These are phyloP conservation scores for Rhizoclosmatium globosum DNA, from an alignment of 192 early-diverging fungal genomes.

Conservation along the genomic window DNA sequence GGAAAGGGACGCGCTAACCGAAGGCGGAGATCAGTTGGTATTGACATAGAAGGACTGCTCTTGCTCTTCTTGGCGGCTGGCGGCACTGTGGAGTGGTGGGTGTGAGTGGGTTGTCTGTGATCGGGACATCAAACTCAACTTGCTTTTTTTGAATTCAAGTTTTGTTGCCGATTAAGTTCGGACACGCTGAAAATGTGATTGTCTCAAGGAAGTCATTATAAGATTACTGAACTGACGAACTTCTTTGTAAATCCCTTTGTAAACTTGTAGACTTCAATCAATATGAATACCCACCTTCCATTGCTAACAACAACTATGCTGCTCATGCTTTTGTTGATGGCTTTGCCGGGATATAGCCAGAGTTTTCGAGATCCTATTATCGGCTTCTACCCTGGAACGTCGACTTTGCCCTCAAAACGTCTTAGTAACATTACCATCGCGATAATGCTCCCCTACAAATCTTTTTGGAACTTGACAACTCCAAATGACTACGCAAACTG, in stretches of 20 bases:
- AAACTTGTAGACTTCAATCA: too few relatives aligned
- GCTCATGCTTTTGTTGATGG: background rate
- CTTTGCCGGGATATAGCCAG: background rate
- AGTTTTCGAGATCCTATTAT: background rate
- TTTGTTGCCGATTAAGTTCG: background rate
- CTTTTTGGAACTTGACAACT: slow-evolving; percentile 8
- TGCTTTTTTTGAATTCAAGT: too few relatives aligned
- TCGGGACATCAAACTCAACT: too few relatives aligned
- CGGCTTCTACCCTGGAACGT: background rate
- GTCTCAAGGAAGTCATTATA: background rate
- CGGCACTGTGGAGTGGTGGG: too few relatives aligned
- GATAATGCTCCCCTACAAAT: slow-evolving; percentile 8
- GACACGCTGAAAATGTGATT: background rate
- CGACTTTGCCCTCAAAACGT: background rate
- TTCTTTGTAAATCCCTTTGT: background rate
- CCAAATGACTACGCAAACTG: background rate
- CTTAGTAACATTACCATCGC: slow-evolving; percentile 11
- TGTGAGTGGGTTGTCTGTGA: too few relatives aligned
- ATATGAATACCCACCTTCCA: background rate
- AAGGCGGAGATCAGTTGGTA: too few relatives aligned
- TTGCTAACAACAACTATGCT: background rate
- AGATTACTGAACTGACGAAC: background rate
- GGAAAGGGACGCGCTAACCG: too few relatives aligned
- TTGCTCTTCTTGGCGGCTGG: too few relatives aligned
- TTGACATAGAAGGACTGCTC: too few relatives aligned